Evolutionary conservation across 768 basidiomycete genomes (phyloP), one percentile per base, ranked within the genome.

Genomic region (Scleroderma bovista): DNA sequence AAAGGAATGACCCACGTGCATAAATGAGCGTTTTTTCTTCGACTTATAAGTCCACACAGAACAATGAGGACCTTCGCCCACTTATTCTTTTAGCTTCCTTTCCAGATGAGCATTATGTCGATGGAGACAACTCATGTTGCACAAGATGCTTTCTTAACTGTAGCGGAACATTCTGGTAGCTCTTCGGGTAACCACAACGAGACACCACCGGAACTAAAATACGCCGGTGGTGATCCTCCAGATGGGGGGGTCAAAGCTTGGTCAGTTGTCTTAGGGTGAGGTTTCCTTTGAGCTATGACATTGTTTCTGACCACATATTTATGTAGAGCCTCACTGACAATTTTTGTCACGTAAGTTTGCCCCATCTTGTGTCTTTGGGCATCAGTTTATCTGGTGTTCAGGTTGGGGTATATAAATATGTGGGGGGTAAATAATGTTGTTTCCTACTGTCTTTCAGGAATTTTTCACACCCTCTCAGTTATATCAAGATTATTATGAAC

Each of bases 401-500:
- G 77, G 10, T 82, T 86, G 63, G 87, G 87, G 23, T 81, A 81
- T 52, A 78, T 86, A 3, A 88, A 86, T 56, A 76, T 82, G 0
- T 87, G 84, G 84, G 86, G 87, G 43, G 86, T 84, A 57, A n/a
- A 24, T 20, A 10, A 10, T 5, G 44, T 39, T n/a, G n/a, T n/a
- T n/a, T 44, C 22, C 13, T 4, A 19, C 5, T 7, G 3, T 36
- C 36, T n/a, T 15, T 6, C 6, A 40, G 22, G 6, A 31, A 17
- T 24, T 56, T 11, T 54, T 36, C 26, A 19, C 19, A 9, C 37
- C 46, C 0, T 22, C 41, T 22, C 46, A 87, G 85, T 74, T 81
- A 20, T 88, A 88, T 60, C 88, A 90, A 72, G 74, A 74, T 8
- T 85, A 86, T 60, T 88, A 90, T 53, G 72, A 85, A 55, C 65